Base-by-base conservation (phyloP, 371 early-diverging fungal species). In the Mortierella sp. region DNA sequence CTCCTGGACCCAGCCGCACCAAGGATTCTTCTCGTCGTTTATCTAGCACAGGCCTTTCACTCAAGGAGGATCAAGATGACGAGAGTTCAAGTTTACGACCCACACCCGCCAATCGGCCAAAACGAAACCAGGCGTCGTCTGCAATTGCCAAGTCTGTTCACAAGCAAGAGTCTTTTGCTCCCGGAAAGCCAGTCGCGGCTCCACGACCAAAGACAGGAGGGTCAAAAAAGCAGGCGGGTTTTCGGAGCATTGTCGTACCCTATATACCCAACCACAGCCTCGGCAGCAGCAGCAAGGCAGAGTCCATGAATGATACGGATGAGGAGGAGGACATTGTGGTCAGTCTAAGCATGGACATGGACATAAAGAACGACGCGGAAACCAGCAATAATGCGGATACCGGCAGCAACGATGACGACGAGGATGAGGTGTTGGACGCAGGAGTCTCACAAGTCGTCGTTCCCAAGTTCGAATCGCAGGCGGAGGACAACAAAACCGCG, bases 241-340 rank as follows among this genome's bases (percentile, higher is more conserved):
- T 58, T 58, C 31, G 16, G 19, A 31, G 16, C 2, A 8, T n/a
- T n/a, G n/a, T 7, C 34, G 1, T 6, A 3, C 19, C 31, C 34
- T 29, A 58, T 58, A 58, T 58, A 58, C 58, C 34, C 16, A 58
- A 58, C 34, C 58, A 58, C 58, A 58, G 58, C 19, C 19, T 55
- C 16, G n/a, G n/a, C n/a, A n/a, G n/a, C n/a, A n/a, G n/a, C n/a
- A 31, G 31, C 55, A 31, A 31, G 29, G 16, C 55, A 14, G 55
- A 55, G 31, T 31, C 4, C 29, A 7, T 5, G 55, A 29, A 14
- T 3, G 16, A 14, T 29, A 55, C 29, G 3, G 55, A 31, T 4
- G 31, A 14, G 11, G 19, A 14, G 45, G 16, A 1, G 29, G 31
- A 55, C 31, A 55, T 16, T 4, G 55, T 14, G 29, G 31, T 29